Evolutionary conservation across 2,329 filamentous ascomycete species (phyloP).

Genomic region (Cladophialophora carrionii): DNA sequence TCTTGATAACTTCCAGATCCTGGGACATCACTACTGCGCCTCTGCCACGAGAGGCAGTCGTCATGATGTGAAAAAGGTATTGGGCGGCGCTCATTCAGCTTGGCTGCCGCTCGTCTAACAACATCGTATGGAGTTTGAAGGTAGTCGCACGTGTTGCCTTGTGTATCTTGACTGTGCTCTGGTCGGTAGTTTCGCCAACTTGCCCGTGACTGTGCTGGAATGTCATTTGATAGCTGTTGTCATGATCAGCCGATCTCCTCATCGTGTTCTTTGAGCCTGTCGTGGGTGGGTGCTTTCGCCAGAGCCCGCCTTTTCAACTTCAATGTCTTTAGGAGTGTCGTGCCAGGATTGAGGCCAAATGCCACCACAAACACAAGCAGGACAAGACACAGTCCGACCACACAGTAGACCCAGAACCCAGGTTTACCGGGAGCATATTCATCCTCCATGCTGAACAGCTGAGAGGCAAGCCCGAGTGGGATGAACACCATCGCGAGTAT

Average conservation of each 20-base stretch:
- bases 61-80: no score
- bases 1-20: neutral
- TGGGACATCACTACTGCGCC: no score
- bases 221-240: neutral
- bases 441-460: constrained; percentile 9
- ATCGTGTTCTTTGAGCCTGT: neutral
- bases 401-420: constrained; percentile 12
- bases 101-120: no score
- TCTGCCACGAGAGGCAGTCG: no score
- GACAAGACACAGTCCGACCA: constrained; percentile 8
- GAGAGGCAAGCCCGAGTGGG: constrained; percentile 1
- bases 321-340: neutral
- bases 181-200: neutral
- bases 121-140: no score
- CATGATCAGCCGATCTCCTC: neutral
- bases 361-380: constrained; percentile 10
- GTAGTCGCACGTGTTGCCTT: no score
- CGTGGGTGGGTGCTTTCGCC: constrained; percentile 36
- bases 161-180: neutral
- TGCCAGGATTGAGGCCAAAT: constrained; percentile 10
- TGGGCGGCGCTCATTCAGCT: no score
- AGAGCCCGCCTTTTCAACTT: constrained; percentile 37
- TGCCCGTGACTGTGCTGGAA: neutral
- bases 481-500: constrained; percentile 16
- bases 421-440: constrained; percentile 1